A percentile compares a stretch with the other conserved stretches of the same genome.
Evolutionary conservation across 495 filamentous ascomycete genomes (phyloP).

Genomic region (Terfezia boudieri): DNA sequence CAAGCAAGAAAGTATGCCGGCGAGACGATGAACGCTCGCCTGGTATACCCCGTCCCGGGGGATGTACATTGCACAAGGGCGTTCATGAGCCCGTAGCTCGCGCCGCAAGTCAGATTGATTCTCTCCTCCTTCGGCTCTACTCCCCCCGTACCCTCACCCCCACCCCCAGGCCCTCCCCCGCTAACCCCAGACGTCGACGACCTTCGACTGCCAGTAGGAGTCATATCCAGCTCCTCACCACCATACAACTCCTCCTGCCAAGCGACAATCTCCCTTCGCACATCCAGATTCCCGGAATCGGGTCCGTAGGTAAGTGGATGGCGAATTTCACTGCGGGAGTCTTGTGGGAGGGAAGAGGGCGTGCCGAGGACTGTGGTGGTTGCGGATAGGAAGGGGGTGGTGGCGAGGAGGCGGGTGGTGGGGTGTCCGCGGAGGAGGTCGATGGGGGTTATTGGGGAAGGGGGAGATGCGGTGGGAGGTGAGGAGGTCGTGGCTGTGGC

Average conservation of each 20-base stretch:
- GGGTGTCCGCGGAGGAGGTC: constrained; percentile 18
- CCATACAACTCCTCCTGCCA: constrained; percentile 48
- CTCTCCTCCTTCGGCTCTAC: background rate
- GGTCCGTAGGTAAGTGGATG: constrained; percentile 47
- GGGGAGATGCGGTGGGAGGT: background rate
- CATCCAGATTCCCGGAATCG: constrained; percentile 46
- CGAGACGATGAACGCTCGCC: constrained; percentile 52
- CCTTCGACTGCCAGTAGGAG: too few species aligned
- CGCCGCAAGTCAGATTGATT: constrained; percentile 58
- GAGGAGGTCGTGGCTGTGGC: background rate
- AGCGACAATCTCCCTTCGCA: constrained; percentile 37
- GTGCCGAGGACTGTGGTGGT: constrained; percentile 33
- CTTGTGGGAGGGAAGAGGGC: constrained; percentile 28
- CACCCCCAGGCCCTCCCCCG: constrained; percentile 29
- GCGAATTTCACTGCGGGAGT: constrained; percentile 3
- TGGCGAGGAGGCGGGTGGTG: constrained; percentile 36
- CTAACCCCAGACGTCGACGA: too few species aligned
- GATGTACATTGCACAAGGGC: constrained; percentile 57
- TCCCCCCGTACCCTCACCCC: background rate
- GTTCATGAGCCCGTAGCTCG: constrained; percentile 51
- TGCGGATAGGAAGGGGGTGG: constrained; percentile 31
- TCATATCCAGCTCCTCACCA: background rate
- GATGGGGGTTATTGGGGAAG: constrained; percentile 1
- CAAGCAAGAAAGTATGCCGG: constrained; percentile 64
- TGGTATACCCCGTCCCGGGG: constrained; percentile 39